Percentiles rank a stretch among this genome's conserved stretches.
Evolutionary conservation across 1,139 yeast genomes (phyloP).

Genomic region (Schizosaccharomyces versatilis): DNA sequence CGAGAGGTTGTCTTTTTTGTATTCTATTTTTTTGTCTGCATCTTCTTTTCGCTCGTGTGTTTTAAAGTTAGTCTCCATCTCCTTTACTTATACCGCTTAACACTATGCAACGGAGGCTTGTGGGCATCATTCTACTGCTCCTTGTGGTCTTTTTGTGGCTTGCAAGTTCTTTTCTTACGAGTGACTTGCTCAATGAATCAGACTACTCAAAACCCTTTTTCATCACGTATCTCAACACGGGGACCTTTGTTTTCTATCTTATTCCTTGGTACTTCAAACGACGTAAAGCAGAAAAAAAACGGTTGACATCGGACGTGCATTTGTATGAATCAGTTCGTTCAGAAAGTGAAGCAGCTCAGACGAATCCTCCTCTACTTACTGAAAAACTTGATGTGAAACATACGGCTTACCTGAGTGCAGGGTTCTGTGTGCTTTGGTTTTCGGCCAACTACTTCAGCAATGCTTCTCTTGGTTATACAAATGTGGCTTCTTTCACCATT

Average conservation of each 20-base stretch:
- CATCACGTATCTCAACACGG: constrained; percentile 76
- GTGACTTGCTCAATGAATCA: constrained; percentile 10
- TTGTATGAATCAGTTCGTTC: neutral
- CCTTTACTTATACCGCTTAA: neutral
- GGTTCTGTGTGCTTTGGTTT: constrained; percentile 77
- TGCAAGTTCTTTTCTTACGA: constrained; percentile 13
- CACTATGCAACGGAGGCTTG: too few species aligned
- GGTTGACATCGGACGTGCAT: neutral
- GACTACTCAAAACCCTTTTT: constrained; percentile 77
- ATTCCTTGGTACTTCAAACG: constrained; percentile 25
- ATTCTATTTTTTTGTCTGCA: too few species aligned
- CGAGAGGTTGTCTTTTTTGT: too few species aligned
- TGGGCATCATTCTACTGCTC: constrained; percentile 13
- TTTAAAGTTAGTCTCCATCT: constrained; percentile 1
- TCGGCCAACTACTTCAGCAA: constrained; percentile 71
- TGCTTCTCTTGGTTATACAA: constrained; percentile 37
- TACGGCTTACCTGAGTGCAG: constrained; percentile 37
- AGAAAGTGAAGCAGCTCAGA: neutral
- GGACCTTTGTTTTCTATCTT: constrained; percentile 57
- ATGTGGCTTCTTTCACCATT: constrained; percentile 8
- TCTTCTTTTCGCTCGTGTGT: neutral
- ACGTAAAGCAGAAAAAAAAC: neutral
- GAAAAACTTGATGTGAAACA: constrained; percentile 16
- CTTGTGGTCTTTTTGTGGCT: constrained; percentile 14
- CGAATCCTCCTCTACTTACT: constrained; percentile 1